Evolutionary conservation across 2,329 filamentous ascomycete genomes (phyloP).

Genomic region (Colletotrichum liaoningense): DNA sequence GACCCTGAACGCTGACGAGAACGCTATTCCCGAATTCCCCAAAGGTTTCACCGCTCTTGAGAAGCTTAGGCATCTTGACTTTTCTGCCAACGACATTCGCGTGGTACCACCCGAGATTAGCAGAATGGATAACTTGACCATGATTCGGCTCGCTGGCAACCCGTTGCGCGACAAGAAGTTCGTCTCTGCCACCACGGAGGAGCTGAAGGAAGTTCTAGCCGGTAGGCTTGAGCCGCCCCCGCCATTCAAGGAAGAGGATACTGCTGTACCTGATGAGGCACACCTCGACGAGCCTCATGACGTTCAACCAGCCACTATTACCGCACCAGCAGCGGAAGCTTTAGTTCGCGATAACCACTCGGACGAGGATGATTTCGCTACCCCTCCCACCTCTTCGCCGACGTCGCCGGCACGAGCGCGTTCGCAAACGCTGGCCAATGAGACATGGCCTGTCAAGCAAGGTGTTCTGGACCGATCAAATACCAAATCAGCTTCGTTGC

Average conservation of each 20-base stretch:
- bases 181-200: conserved; percentile 80
- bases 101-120: conserved; percentile 81
- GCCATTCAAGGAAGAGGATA: conserved; percentile 47
- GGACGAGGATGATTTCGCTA: conserved; percentile 68
- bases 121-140: conserved; percentile 80
- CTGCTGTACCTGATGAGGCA: conserved; percentile 37
- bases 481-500: conserved; percentile 70
- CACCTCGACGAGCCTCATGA: conserved; percentile 39
- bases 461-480: conserved; percentile 77
- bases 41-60: conserved; percentile 76
- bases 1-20: conserved; percentile 83
- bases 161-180: conserved; percentile 91
- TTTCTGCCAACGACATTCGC: conserved; percentile 86
- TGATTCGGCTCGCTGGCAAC: conserved; percentile 86
- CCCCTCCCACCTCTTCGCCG: conserved; percentile 66
- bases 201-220: conserved; percentile 80
- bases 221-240: conserved; percentile 72
- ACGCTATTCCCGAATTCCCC: conserved; percentile 81
- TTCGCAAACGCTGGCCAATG: conserved; percentile 58
- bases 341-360: conserved; percentile 58
- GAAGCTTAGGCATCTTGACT: conserved; percentile 80
- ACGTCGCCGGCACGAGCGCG: conserved; percentile 61
- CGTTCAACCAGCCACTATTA: conserved; percentile 9
- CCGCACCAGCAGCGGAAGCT: conserved; percentile 36
- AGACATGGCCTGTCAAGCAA: conserved; percentile 65